A percentile compares a stretch with the other conserved stretches of the same genome.
phyloP scores from a whole-genome alignment of 768 basidiomycete genomes.

The Coprinopsis sp. region DNA sequence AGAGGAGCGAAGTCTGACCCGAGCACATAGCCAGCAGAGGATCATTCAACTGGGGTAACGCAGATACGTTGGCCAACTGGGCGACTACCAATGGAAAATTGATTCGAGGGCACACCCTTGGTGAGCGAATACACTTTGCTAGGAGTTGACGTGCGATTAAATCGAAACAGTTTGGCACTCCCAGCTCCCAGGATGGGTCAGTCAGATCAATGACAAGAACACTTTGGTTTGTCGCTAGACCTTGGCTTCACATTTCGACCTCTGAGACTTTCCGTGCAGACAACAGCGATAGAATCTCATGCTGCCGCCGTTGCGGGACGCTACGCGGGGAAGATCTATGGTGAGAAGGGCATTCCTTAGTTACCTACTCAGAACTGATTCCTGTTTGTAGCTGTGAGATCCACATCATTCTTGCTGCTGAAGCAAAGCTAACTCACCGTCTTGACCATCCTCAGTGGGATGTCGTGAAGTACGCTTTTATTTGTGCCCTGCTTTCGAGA shows the following conservation, averaged over 20 bases:
- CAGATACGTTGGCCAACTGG: slow-evolving; percentile 37
- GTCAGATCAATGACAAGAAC: slow-evolving; percentile 25
- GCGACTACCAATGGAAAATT: slow-evolving; percentile 35
- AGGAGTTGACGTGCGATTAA: neutral
- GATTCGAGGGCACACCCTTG: slow-evolving; percentile 37
- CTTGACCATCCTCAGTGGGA: slow-evolving; percentile 24
- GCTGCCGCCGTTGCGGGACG: slow-evolving; percentile 34
- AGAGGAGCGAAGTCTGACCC: neutral
- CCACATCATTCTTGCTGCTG: neutral
- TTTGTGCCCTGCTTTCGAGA: slow-evolving; percentile 5
- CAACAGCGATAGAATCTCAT: slow-evolving; percentile 35
- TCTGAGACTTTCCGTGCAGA: slow-evolving; percentile 14
- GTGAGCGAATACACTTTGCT: slow-evolving; percentile 13
- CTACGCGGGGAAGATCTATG: slow-evolving; percentile 40
- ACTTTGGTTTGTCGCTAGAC: slow-evolving; percentile 22
- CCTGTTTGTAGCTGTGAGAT: slow-evolving; percentile 14
- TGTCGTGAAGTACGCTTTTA: slow-evolving; percentile 28
- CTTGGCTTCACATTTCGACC: neutral
- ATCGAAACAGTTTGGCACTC: slow-evolving; percentile 25
- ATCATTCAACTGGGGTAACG: slow-evolving; percentile 28
- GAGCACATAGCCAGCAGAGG: slow-evolving; percentile 22
- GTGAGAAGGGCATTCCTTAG: slow-evolving; percentile 5
- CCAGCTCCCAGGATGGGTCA: slow-evolving; percentile 36
- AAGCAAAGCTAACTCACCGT: neutral
- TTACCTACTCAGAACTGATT: neutral